Base-by-base conservation (phyloP, 805 yeast genomes). In the Candida bentonensis region DNA sequence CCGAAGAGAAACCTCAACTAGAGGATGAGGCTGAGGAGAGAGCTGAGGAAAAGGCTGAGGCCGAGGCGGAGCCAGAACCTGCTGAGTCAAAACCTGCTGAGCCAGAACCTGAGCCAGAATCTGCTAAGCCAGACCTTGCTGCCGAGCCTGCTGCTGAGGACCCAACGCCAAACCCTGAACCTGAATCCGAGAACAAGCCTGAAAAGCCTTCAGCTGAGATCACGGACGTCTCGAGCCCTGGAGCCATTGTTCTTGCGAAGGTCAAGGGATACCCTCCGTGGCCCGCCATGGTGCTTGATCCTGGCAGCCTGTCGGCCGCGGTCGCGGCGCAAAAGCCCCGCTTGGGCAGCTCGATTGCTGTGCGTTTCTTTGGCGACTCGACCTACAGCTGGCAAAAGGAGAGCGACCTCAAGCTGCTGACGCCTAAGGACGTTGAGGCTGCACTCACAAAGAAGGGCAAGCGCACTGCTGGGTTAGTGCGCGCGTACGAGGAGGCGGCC, bases 201-300 rank as follows among this genome's bases (percentile, higher is more conserved):
- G 15, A 28, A 22, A 41, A 41, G 41, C 43, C 50, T 20, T 7
- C 13, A 9, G n/a, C 7, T 15, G 36, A 30, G 17, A n/a, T n/a
- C n/a, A n/a, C n/a, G n/a, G 17, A 26, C 2, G 53, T 46, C n/a
- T 68, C 56, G 47, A 65, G 63, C 22, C 73, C 79, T 2, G 78
- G 80, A 3, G 62, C 68, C 22, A 60, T 76, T 3, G 82, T 85
- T 0, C 67, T 85, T 21, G 92, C 92, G 4, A 85, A 85, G 60
- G 77, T 85, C 41, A 85, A 83, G 55, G 94, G 94, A 5, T 85
- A 78, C 57, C 83, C 94, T 2, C 81, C 88, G 36, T 85, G 95
- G 95, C 95, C 95, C 0, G 87, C 88, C 2, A 78, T 84, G 76
- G 77, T 83, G 33, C 44, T 51, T 7, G 54, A 54, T 25, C 44